Conservation (phyloP, 192 early-diverging fungal genomes). For the Entrophospora sp. region DNA sequence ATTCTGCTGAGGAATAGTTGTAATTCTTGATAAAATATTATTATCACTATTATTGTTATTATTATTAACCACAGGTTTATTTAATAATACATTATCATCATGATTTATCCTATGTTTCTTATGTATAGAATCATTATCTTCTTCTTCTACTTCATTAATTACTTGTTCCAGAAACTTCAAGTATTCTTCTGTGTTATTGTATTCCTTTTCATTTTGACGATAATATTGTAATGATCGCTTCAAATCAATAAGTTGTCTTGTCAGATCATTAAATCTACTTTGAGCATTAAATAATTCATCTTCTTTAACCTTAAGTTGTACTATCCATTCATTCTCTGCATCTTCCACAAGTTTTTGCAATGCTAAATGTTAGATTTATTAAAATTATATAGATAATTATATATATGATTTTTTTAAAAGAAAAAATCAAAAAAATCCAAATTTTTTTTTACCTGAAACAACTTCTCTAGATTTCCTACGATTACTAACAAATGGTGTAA, state of each 20-base stretch:
- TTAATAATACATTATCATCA: too few species aligned
- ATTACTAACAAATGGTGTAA: conserved; percentile 13
- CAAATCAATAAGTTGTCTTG: conserved; percentile 45
- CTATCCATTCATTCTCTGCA: conserved; percentile 58
- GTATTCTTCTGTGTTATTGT: conserved; percentile 49
- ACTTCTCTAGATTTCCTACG: conserved; percentile 33
- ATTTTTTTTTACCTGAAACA: conserved; percentile 26
- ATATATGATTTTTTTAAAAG: not conserved
- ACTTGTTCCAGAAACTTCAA: conserved; percentile 54
- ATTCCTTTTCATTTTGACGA: conserved; percentile 39
- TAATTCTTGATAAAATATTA: too few species aligned
- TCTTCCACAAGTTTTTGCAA: conserved; percentile 62
- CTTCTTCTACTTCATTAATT: conserved; percentile 35
- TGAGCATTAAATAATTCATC: conserved; percentile 46
- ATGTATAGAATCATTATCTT: conserved; percentile 1
- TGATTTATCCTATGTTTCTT: too few species aligned
- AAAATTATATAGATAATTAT: not conserved
- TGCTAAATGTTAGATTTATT: conserved; percentile 20
- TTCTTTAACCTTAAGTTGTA: conserved; percentile 49
- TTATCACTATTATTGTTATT: too few species aligned
- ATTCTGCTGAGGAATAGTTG: too few species aligned
- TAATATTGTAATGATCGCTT: conserved; percentile 43
- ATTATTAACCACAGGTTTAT: too few species aligned
- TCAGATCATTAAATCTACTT: conserved; percentile 42
- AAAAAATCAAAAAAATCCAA: conserved; percentile 5